A percentile compares a stretch with the other conserved stretches of the same genome.
These are phyloP conservation scores for Saccharomyces hybrid DNA, from an alignment of 1,139 yeast species.

Conservation along the genomic window DNA sequence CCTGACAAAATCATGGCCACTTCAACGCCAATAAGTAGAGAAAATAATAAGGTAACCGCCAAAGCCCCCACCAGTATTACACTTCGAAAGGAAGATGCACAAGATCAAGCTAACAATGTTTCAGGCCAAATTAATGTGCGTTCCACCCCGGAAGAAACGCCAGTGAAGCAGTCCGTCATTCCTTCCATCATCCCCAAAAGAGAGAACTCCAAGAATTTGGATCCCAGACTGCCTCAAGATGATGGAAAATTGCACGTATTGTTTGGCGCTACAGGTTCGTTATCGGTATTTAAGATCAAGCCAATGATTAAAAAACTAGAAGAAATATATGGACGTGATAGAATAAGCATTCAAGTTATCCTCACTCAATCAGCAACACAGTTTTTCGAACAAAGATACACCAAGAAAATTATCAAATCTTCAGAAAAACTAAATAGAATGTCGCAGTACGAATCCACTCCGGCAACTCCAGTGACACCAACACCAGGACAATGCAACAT, in stretches of 20 bases:
- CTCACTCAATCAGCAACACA: constrained; percentile 76
- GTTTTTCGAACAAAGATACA: constrained; percentile 46
- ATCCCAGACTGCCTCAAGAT: constrained; percentile 75
- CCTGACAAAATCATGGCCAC: background rate
- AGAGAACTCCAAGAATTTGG: constrained; percentile 50
- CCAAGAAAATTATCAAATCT: constrained; percentile 10
- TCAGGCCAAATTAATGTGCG: background rate
- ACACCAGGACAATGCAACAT: constrained; percentile 6
- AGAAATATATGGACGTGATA: constrained; percentile 63
- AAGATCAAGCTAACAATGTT: background rate
- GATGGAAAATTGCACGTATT: constrained; percentile 83
- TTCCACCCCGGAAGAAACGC: background rate
- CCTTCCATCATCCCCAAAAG: constrained; percentile 23
- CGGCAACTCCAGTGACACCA: constrained; percentile 4
- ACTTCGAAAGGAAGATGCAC: constrained; percentile 1
- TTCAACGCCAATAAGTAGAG: background rate
- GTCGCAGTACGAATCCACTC: background rate
- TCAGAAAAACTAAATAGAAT: constrained; percentile 2
- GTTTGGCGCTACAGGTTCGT: constrained; percentile 84
- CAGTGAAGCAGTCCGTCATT: background rate
- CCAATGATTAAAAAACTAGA: constrained; percentile 65
- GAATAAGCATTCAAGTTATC: constrained; percentile 68
- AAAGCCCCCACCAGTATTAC: constrained; percentile 12
- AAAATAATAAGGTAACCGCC: background rate
- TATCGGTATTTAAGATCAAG: constrained; percentile 67